Evolutionary conservation across 1,139 yeast species (phyloP).

Genomic region (Meyerozyma sp.): DNA sequence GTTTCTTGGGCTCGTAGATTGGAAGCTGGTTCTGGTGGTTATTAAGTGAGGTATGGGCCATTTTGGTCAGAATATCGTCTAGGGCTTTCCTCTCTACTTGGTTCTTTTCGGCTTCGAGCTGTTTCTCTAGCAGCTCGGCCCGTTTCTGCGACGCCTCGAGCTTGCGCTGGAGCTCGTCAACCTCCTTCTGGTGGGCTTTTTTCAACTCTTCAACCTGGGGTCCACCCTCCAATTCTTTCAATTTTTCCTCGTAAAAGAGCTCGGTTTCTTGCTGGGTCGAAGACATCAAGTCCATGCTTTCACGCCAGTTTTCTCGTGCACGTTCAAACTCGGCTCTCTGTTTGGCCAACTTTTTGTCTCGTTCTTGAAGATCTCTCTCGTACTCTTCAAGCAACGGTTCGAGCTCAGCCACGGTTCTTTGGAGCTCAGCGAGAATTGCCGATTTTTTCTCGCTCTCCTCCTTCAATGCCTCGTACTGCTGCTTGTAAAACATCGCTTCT

Average conservation of each 20-base stretch:
- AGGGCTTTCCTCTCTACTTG: background rate
- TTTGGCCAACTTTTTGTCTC: constrained; percentile 39
- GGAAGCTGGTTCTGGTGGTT: constrained; percentile 37
- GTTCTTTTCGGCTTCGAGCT: background rate
- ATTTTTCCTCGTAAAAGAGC: constrained; percentile 25
- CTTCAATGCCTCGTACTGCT: constrained; percentile 4
- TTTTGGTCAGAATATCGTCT: background rate
- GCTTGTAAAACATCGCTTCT: constrained; percentile 4
- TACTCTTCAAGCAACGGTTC: constrained; percentile 43
- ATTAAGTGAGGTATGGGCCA: background rate
- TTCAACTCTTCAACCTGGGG: background rate
- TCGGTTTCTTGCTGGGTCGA: constrained; percentile 40
- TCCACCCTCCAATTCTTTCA: constrained; percentile 16
- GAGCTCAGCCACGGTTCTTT: constrained; percentile 38
- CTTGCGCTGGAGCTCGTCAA: constrained; percentile 7
- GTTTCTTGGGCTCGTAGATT: constrained; percentile 44
- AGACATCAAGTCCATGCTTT: constrained; percentile 50
- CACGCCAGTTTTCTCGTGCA: constrained; percentile 55
- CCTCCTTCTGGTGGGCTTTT: background rate
- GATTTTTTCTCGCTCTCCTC: constrained; percentile 32
- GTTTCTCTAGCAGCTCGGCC: background rate
- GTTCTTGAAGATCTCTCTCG: constrained; percentile 36
- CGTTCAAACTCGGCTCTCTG: constrained; percentile 43
- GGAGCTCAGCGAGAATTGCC: constrained; percentile 34
- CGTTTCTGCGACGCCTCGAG: background rate